Percentiles rank a stretch among this genome's conserved stretches.
phyloP scores from a whole-genome alignment of 2,329 filamentous ascomycete genomes.

The Lecanosticta acicola region DNA sequence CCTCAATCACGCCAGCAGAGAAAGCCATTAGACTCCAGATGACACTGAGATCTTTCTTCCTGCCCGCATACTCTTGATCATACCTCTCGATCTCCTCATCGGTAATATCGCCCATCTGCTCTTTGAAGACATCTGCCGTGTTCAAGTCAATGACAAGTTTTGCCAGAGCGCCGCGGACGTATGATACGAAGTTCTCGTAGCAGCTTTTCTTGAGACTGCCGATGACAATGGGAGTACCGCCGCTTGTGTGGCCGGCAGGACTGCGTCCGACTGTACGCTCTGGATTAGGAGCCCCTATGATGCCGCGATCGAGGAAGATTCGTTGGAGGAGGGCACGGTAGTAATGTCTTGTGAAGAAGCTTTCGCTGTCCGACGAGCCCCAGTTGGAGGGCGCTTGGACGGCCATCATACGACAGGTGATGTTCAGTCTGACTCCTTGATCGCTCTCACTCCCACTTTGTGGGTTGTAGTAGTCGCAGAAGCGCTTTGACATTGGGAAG shows the following conservation, averaged over 20 bases:
- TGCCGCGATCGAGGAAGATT: conserved; percentile 79
- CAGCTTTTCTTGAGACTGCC: conserved; percentile 76
- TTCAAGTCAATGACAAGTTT: conserved; percentile 64
- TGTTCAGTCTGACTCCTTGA: conserved; percentile 74
- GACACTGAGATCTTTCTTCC: conserved; percentile 76
- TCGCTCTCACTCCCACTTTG: conserved; percentile 26
- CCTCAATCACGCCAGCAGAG: conserved; percentile 82
- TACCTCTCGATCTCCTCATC: conserved; percentile 73
- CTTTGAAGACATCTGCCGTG: conserved; percentile 54
- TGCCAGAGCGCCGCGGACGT: conserved; percentile 71
- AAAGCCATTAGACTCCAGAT: conserved; percentile 97
- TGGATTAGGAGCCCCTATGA: conserved; percentile 56
- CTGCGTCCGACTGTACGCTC: conserved; percentile 26
- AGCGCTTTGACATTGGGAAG: conserved; percentile 79
- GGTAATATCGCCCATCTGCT: conserved; percentile 62
- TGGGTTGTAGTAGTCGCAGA: conserved; percentile 46
- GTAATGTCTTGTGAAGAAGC: conserved; percentile 89
- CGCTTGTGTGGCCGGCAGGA: conserved; percentile 33
- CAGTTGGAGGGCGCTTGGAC: conserved; percentile 94
- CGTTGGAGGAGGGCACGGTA: conserved; percentile 86
- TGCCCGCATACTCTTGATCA: conserved; percentile 55
- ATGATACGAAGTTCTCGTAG: conserved; percentile 68
- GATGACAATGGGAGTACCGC: conserved; percentile 71
- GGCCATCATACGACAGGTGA: conserved; percentile 96
- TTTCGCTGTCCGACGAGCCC: conserved; percentile 71